Percentiles rank a stretch among this genome's conserved stretches.
Evolutionary conservation across 1,139 yeast genomes (phyloP).

Genomic region (Hansenula sp.): DNA sequence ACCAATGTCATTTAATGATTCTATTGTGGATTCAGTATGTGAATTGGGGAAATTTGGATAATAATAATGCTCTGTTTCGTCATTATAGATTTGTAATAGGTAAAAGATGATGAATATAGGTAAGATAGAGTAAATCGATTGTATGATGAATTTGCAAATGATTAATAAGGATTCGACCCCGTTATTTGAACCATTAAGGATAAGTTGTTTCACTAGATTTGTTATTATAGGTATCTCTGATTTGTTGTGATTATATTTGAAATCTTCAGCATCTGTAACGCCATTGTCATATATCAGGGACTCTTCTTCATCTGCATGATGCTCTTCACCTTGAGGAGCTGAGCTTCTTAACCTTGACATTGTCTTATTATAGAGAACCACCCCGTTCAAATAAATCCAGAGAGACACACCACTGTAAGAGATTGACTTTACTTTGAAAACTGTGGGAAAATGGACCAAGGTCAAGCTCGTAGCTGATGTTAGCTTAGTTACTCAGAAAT

Average conservation of each 20-base stretch:
- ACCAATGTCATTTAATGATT: constrained; percentile 10
- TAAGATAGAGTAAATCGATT: constrained; percentile 10
- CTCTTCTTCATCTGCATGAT: not conserved
- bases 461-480: too few species aligned
- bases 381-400: too few species aligned
- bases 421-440: too few species aligned
- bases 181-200: not conserved
- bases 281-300: not conserved
- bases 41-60: constrained; percentile 20
- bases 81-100: constrained; percentile 11
- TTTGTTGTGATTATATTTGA: not conserved
- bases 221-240: not conserved
- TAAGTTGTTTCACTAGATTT: not conserved
- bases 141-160: not conserved
- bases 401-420: too few species aligned
- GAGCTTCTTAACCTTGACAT: constrained; percentile 2
- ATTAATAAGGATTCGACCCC: not conserved
- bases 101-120: constrained; percentile 17
- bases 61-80: constrained; percentile 9
- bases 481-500: too few species aligned
- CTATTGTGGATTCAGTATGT: constrained; percentile 4
- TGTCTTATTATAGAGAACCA: not conserved
- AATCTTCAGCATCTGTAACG: not conserved
- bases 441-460: too few species aligned
- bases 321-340: not conserved